Percentiles rank a stretch among this genome's conserved stretches.
These are phyloP conservation scores for Rutstroemia sp. DNA, from an alignment of 2,329 filamentous ascomycete species.

Conservation along the genomic window DNA sequence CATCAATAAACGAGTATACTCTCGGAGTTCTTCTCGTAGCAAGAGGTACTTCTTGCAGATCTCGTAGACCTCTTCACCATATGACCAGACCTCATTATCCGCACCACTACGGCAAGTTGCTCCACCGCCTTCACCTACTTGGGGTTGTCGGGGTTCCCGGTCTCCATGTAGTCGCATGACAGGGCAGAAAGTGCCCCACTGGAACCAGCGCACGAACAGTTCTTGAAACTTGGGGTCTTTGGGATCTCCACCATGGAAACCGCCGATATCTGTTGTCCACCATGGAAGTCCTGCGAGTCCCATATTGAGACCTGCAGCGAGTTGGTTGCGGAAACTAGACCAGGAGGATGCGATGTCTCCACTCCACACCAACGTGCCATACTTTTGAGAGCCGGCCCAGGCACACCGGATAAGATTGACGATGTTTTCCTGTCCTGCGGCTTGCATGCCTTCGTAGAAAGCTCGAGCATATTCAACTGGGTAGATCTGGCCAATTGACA, in stretches of 20 bases:
- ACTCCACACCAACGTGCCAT: conserved; percentile 58
- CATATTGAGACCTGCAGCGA: conserved; percentile 59
- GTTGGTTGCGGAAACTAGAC: conserved; percentile 50
- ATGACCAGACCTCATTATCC: conserved; percentile 59
- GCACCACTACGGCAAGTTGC: conserved; percentile 35
- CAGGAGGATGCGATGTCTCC: conserved; percentile 61
- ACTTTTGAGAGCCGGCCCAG: conserved; percentile 54
- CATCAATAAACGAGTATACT: conserved; percentile 53
- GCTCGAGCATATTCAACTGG: conserved; percentile 49
- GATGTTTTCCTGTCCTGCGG: conserved; percentile 45
- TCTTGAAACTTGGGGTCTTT: conserved; percentile 49
- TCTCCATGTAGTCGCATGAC: conserved; percentile 63
- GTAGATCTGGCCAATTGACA: conserved; percentile 53
- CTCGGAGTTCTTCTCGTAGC: conserved; percentile 49
- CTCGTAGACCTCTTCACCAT: conserved; percentile 50
- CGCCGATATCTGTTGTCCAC: conserved; percentile 67
- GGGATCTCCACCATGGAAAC: conserved; percentile 59
- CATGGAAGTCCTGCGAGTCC: conserved; percentile 56
- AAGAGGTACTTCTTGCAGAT: conserved; percentile 53
- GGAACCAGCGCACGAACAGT: conserved; percentile 61
- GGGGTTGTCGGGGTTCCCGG: conserved; percentile 48
- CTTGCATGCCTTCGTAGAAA: conserved; percentile 52
- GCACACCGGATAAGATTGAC: conserved; percentile 53
- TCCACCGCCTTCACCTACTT: conserved; percentile 24
- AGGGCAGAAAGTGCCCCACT: conserved; percentile 60